Conservation (phyloP, 192 early-diverging fungal species). For the Coemansia javaensis region DNA sequence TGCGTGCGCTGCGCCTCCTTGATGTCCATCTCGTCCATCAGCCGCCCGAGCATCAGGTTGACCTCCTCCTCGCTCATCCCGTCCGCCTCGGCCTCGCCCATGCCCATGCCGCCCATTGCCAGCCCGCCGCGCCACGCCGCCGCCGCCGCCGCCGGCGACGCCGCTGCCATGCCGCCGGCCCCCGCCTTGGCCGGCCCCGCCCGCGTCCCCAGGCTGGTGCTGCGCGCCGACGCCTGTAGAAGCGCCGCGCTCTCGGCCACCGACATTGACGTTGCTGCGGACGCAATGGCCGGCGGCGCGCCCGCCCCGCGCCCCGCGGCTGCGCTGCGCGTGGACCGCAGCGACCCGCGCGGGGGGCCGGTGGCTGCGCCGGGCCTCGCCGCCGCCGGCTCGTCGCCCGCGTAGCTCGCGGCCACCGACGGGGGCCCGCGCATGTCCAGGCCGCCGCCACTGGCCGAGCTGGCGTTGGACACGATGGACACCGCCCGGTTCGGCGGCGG, state of each 20-base stretch:
- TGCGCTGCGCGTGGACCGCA: slow-evolving; percentile 36
- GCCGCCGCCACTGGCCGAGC: not conserved
- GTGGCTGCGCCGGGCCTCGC: not conserved
- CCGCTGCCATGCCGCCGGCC: slow-evolving; percentile 26
- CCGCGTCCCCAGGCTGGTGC: slow-evolving; percentile 10
- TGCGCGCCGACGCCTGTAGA: slow-evolving; percentile 19
- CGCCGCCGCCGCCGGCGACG: slow-evolving; percentile 4
- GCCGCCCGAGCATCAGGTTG: slow-evolving; percentile 46
- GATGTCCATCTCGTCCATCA: slow-evolving; percentile 54
- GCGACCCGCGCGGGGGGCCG: slow-evolving; percentile 35
- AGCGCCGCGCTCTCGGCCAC: slow-evolving; percentile 13
- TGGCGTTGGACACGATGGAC: slow-evolving; percentile 12
- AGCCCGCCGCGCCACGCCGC: slow-evolving; percentile 25
- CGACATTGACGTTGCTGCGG: not conserved
- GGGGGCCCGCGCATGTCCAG: not conserved
- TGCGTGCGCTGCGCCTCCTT: slow-evolving; percentile 48
- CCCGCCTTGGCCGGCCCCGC: slow-evolving; percentile 7
- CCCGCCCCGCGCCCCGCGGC: slow-evolving; percentile 12
- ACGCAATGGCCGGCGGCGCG: not conserved
- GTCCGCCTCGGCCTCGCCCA: slow-evolving; percentile 17
- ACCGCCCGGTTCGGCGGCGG: slow-evolving; percentile 3
- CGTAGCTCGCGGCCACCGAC: not conserved
- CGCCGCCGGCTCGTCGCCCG: slow-evolving; percentile 3
- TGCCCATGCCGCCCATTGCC: not conserved
- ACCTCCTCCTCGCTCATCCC: slow-evolving; percentile 44